Evolutionary conservation across 176 grass and related monocot species (phyloP).

Genomic region (Ananas comosus): DNA sequence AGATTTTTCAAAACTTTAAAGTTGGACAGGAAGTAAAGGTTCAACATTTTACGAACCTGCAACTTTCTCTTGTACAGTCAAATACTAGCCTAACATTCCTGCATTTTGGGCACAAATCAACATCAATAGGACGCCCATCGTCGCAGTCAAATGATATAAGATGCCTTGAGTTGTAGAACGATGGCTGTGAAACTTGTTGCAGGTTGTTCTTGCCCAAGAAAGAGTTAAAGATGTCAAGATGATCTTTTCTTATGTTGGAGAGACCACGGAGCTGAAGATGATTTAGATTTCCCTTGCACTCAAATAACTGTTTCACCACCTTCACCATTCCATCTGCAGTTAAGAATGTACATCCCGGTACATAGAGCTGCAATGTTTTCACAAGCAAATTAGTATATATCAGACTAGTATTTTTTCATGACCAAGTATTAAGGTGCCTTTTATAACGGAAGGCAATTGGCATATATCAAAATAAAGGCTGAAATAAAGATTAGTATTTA

Average conservation of each 20-base stretch:
- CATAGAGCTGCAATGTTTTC: conserved; percentile 59
- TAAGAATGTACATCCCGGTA: conserved; percentile 65
- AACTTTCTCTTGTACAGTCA: conserved; percentile 73
- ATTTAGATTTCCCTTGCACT: conserved; percentile 36
- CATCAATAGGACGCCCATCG: conserved; percentile 50
- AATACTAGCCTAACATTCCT: conserved; percentile 49
- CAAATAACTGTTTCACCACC: conserved; percentile 42
- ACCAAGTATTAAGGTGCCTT: neutral
- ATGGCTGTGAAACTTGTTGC: conserved; percentile 2
- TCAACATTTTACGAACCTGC: conserved; percentile 39
- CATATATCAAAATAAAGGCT: no score
- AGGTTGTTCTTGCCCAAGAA: conserved; percentile 35
- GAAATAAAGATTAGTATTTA: no score
- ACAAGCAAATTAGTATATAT: conserved; percentile 21
- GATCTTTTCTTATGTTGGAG: conserved; percentile 49
- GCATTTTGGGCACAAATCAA: conserved; percentile 56
- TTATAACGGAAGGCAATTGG: neutral
- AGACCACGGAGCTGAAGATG: conserved; percentile 38
- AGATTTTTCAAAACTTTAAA: neutral
- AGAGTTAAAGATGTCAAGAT: conserved; percentile 60
- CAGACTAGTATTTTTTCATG: neutral
- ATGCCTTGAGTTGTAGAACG: conserved; percentile 31
- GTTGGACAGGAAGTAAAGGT: neutral
- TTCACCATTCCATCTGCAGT: conserved; percentile 69
- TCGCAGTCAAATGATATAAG: conserved; percentile 29